Evolutionary conservation across 2,329 filamentous ascomycete species (phyloP).

Genomic region (Fusarium sp.): DNA sequence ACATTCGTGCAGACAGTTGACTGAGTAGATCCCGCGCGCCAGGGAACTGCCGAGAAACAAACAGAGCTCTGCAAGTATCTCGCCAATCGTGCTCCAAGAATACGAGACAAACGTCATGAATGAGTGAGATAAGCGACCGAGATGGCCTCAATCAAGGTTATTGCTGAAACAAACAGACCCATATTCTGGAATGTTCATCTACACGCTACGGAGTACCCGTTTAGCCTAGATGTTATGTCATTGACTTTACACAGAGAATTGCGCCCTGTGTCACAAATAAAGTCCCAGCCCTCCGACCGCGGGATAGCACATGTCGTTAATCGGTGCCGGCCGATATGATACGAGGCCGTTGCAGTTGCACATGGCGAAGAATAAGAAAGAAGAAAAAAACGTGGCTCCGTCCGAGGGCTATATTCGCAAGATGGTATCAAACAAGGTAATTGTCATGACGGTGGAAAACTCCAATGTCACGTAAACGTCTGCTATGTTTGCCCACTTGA

Average conservation of each 20-base stretch:
- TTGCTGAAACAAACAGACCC: neutral
- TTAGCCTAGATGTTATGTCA: neutral
- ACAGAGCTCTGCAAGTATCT: neutral
- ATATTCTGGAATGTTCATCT: neutral
- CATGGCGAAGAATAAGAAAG: neutral
- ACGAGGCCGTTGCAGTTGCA: conserved; percentile 19
- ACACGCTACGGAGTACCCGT: neutral
- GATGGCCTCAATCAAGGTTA: neutral
- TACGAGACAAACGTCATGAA: neutral
- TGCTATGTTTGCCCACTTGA: conserved; percentile 10
- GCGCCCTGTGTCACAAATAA: conserved; percentile 13
- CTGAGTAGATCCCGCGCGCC: neutral
- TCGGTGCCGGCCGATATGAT: conserved; percentile 23
- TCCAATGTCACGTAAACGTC: conserved; percentile 19
- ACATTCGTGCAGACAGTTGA: neutral
- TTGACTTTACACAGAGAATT: conserved; percentile 9
- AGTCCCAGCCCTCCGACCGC: conserved; percentile 5
- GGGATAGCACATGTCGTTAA: conserved; percentile 18
- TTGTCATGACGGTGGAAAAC: conserved; percentile 4
- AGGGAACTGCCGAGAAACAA: neutral
- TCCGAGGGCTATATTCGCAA: conserved; percentile 12
- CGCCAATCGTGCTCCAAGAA: neutral
- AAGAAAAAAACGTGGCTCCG: conserved; percentile 11
- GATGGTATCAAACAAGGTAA: conserved; percentile 11
- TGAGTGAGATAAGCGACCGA: neutral